These are phyloP conservation scores for Naumovozyma baii DNA, from an alignment of 805 yeast species.

Conservation along the genomic window DNA sequence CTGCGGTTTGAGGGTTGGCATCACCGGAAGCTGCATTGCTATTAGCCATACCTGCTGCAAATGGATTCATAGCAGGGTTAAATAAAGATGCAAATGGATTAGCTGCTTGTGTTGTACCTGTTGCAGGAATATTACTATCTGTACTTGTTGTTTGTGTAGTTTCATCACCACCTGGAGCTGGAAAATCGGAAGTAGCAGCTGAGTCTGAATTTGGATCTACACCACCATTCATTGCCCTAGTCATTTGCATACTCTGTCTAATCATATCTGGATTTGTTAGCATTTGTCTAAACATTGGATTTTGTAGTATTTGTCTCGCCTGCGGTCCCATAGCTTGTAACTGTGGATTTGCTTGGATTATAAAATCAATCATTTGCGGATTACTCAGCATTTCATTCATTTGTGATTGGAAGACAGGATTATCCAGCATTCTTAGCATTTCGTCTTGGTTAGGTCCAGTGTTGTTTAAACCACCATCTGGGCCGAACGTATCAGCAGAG, in stretches of 20 bases:
- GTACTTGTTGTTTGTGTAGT: slow-evolving; percentile 19
- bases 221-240: slow-evolving; percentile 35
- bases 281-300: slow-evolving; percentile 73
- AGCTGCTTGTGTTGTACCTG: slow-evolving; percentile 13
- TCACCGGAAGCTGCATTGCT: slow-evolving; percentile 20
- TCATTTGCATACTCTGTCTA: slow-evolving; percentile 73
- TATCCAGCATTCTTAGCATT: slow-evolving; percentile 61
- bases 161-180: slow-evolving; percentile 39
- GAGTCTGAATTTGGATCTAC: slow-evolving; percentile 21
- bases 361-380: slow-evolving; percentile 78
- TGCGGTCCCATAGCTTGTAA: slow-evolving; percentile 82
- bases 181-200: slow-evolving; percentile 33
- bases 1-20: slow-evolving; percentile 11
- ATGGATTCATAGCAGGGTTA: slow-evolving; percentile 35
- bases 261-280: slow-evolving; percentile 75
- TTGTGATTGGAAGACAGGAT: slow-evolving; percentile 72
- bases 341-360: slow-evolving; percentile 78
- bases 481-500: slow-evolving; percentile 78
- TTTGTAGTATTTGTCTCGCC: slow-evolving; percentile 75
- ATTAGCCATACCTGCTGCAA: slow-evolving; percentile 28
- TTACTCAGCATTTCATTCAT: slow-evolving; percentile 75
- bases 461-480: slow-evolving; percentile 65
- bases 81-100: slow-evolving; percentile 47
- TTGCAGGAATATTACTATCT: slow-evolving; percentile 9
- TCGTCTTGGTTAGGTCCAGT: slow-evolving; percentile 67